Conservation (phyloP, 345 rosid species). For the Triadica sebifera region DNA sequence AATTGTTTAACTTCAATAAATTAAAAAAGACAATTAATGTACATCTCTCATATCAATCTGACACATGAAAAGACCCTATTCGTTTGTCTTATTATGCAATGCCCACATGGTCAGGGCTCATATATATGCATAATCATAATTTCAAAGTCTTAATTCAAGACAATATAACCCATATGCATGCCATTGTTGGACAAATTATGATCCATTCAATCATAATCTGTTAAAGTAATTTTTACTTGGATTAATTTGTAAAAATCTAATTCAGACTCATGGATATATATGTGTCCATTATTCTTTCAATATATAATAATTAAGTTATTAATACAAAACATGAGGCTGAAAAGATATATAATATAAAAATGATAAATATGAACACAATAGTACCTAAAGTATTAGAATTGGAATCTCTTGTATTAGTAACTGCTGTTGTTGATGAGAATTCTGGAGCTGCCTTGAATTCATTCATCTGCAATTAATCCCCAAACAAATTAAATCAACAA, state of each 20-base stretch:
- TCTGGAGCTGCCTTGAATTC: constrained; percentile 71
- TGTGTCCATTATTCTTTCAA: too few species aligned
- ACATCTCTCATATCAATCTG: neutral
- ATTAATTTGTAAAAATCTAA: too few species aligned
- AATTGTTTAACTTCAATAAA: constrained; percentile 19
- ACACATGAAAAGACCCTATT: constrained; percentile 31
- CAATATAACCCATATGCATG: too few species aligned
- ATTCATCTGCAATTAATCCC: constrained; percentile 59
- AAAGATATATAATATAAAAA: neutral
- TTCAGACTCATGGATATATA: too few species aligned
- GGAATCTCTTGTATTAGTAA: constrained; percentile 53
- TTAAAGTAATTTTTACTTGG: too few species aligned
- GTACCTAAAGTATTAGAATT: constrained; percentile 69
- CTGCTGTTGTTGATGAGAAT: constrained; percentile 51
- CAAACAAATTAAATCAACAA: constrained; percentile 10
- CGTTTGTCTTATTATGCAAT: constrained; percentile 33
- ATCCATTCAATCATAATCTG: too few species aligned
- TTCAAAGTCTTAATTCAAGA: neutral
- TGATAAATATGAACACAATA: neutral
- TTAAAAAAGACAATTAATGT: neutral
- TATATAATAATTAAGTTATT: too few species aligned
- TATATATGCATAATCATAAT: neutral
- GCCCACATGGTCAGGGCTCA: constrained; percentile 20
- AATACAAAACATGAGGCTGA: neutral
- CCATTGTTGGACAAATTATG: too few species aligned